Conservation (phyloP, 2,329 filamentous ascomycete species). For the Fusarium buharicum region DNA sequence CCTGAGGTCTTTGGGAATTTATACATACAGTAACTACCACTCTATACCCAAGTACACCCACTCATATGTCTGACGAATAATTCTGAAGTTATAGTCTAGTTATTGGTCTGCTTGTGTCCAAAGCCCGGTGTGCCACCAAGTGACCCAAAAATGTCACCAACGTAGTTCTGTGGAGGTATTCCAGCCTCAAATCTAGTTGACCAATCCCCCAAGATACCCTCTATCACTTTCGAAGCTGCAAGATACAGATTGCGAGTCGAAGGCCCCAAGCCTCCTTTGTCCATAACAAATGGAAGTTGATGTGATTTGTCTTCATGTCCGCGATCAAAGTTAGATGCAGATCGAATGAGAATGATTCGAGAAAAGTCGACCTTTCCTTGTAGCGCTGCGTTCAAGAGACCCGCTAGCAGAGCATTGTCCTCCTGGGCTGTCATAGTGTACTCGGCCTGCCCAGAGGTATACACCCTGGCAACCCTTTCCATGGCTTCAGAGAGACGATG, state of each 20-base stretch:
- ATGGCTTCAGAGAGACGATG: constrained; percentile 34
- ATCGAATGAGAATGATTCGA: constrained; percentile 27
- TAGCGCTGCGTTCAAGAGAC: constrained; percentile 27
- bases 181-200: constrained; percentile 23
- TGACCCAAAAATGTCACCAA: constrained; percentile 37
- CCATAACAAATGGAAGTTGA: constrained; percentile 35
- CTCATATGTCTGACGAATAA: no score
- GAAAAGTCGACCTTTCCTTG: constrained; percentile 33
- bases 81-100: background rate
- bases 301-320: constrained; percentile 32
- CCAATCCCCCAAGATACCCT: constrained; percentile 28
- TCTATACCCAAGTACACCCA: no score
- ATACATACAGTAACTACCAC: no score
- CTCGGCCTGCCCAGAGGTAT: constrained; percentile 23
- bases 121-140: constrained; percentile 33
- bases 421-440: constrained; percentile 41
- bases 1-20: no score
- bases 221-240: constrained; percentile 17
- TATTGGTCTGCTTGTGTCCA: constrained; percentile 9
- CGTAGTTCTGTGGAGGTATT: constrained; percentile 17
- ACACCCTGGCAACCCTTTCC: constrained; percentile 30
- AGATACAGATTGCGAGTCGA: constrained; percentile 36
- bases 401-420: constrained; percentile 33
- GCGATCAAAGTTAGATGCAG: constrained; percentile 38
- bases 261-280: constrained; percentile 34